Evolutionary conservation across 768 basidiomycete genomes (phyloP), one percentile per base, ranked within the genome.

Genomic region (Harrya chromipes): DNA sequence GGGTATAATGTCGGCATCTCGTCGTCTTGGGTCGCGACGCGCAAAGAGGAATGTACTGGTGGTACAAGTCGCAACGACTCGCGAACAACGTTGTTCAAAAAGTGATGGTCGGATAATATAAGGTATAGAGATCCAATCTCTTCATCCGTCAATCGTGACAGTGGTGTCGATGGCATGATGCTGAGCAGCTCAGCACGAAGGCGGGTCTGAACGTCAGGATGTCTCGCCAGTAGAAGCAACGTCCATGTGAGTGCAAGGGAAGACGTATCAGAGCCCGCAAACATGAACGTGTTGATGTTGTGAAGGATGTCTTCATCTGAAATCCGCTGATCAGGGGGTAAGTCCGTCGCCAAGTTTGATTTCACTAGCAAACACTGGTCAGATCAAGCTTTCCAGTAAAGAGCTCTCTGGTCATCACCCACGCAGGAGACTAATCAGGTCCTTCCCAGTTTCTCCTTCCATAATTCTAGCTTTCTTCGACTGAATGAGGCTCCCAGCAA

Each of bases 271-370:
- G 92, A 90, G 4, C 93, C 93, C 19, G 87, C 90, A 63, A 93
- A 91, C 76, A 93, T 82, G 65, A 94, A 88, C 0, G 91, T 93
- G 58, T 88, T 90, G 67, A 94, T 84, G 51, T 84, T 92, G 60
- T 90, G 74, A 11, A 93, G 74, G 43, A 94, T 84, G 59, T 95
- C 94, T 26, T 87, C 83, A 61, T 97, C 94, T 0, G 91, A 87
- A 56, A 95, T 83, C 31, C 84, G 80, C 54, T 86, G 81, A 42
- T 86, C 83, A 0, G 73, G 72, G 27, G 82, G 75, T 14, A 90
- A 71, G 52, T 92, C 87, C 0, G 73, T 78, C 2, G 89, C 82
- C 50, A 82, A 61, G 65, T 94, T 95, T 3, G 91, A 87, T 68
- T 87, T 88, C 44, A 95, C 94, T 95, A 53, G 16, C 29, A 39